Base-by-base conservation (phyloP, 495 filamentous ascomycete genomes). In the Bacidia rubella region DNA sequence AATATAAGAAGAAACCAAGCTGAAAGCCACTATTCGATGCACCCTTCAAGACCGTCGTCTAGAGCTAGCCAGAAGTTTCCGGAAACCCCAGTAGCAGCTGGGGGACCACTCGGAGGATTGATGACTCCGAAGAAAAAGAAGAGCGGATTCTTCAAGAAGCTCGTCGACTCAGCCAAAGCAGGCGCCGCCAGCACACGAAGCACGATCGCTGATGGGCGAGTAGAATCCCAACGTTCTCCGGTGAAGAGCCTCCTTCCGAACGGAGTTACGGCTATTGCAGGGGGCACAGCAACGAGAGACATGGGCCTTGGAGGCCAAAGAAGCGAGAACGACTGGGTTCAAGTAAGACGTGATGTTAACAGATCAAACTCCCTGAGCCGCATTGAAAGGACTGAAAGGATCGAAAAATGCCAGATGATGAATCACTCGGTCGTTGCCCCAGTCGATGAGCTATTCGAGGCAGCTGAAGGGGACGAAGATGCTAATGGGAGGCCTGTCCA, bases 391-490 rank as follows among this genome's bases (percentile, higher is more conserved):
- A 71, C 77, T 27, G 92, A 97, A 59, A 73, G 93, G 47, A 81
- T 79, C n/a, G 92, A 97, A 52, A 79, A 89, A 26, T 95, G 88
- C 58, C 84, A 96, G 62, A 90, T 98, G 86, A 75, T 95, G 74
- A 89, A 94, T 60, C 80, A 92, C 56, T 82, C 87, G 0, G 83
- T 89, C 2, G 76, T 96, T 43, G 83, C 86, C 51, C 85, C 92
- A 0, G 82, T 99, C 3, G 90, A 97, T 54, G 84, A 86, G 49
- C 74, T 97, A 2, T 79, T 85, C 54, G 85, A 87, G 65, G 81
- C 80, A 49, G 82, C 86, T 11, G 86, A 99, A 60, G 92, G 92
- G 1, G 90, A 95, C 55, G 92, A 97, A 67, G 85, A 83, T 29
- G 81, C 80, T 22, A 85, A 97, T 59, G 89, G 89, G 2, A 72